These are phyloP conservation scores for Syzygium jambos DNA, from an alignment of 345 rosid genomes.

Conservation along the genomic window DNA sequence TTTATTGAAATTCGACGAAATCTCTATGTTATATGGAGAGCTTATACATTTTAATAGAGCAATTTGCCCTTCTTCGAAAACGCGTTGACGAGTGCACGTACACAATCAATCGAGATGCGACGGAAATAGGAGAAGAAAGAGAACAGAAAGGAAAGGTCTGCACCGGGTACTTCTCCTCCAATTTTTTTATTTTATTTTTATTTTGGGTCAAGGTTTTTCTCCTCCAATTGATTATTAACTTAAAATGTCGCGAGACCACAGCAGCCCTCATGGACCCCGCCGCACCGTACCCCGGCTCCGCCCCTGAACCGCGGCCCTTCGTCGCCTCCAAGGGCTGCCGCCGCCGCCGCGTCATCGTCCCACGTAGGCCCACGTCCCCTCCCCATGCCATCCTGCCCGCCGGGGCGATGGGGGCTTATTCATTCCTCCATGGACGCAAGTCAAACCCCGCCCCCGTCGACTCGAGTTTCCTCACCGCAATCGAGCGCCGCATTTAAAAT, in stretches of 20 bases:
- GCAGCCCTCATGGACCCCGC: background rate
- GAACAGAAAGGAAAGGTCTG: background rate
- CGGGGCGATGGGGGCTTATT: no score
- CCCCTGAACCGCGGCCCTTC: background rate
- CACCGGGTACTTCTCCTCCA: background rate
- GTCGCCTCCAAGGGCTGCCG: slow-evolving; percentile 11
- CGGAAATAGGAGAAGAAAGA: background rate
- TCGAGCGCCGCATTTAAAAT: background rate
- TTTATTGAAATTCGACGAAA: background rate
- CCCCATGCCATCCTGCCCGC: no score
- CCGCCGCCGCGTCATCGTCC: slow-evolving; percentile 7
- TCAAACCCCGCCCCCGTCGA: background rate
- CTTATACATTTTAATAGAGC: fast-evolving
- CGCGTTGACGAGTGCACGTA: background rate
- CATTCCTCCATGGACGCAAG: no score
- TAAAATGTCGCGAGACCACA: background rate
- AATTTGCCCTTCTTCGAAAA: background rate
- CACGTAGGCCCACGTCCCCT: background rate
- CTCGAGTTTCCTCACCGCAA: background rate
- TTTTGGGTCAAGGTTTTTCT: no score
- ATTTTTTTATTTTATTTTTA: no score
- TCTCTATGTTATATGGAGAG: background rate
- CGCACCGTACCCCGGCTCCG: slow-evolving; percentile 2
- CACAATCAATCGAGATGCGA: background rate
- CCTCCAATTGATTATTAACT: no score